Base-by-base conservation (phyloP, 371 early-diverging fungal species). In the Haplosporangium sp. region DNA sequence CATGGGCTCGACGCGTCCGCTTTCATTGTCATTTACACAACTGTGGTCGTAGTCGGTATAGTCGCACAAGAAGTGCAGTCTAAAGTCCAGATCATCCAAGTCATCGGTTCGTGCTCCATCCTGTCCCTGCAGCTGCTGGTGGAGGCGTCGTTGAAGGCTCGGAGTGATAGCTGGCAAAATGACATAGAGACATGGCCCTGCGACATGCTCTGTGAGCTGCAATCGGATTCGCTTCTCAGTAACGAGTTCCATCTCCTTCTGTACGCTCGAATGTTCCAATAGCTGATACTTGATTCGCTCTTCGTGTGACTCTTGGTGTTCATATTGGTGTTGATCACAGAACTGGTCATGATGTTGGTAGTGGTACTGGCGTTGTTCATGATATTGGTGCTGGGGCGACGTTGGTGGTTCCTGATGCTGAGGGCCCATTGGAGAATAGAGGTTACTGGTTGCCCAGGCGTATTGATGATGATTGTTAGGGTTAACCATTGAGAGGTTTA, bases 41-140 rank as follows among this genome's bases (percentile, higher is more conserved):
- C 12, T 41, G n/a, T 60, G 43, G 1, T 62, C 63, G n/a, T 42
- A 41, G 37, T 62, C 55, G 18, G 47, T 46, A 38, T 51, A 73
- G 54, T 73, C 59, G 14, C 73, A 73, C 58, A 73, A 58, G 20
- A 73, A 73, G 29, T 73, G 53, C 40, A 73, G 53, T 41, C 52
- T 42, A 53, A 66, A 73, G 9, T 62, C 59, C 5, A 29, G 58
- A 13, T 42, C 11, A 14, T 59, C 21, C 21, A 40, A 21, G 55
- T 8, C 16, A 2, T 62, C 42, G 57, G 20, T 57, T 57, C 20
- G 21, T 43, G 20, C 13, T 43, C 11, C 40, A 37, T 21, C 3
- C 38, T 18, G 51, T 37, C 50, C 29, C n/a, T 42, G 50, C 41
- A 11, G 48, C 36, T 4, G 58, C n/a, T 53, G 46, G 45, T 50